Evolutionary conservation across 2,329 filamentous ascomycete genomes (phyloP), one percentile per base, ranked within the genome.

Genomic region (Aspergillus proliferans): DNA sequence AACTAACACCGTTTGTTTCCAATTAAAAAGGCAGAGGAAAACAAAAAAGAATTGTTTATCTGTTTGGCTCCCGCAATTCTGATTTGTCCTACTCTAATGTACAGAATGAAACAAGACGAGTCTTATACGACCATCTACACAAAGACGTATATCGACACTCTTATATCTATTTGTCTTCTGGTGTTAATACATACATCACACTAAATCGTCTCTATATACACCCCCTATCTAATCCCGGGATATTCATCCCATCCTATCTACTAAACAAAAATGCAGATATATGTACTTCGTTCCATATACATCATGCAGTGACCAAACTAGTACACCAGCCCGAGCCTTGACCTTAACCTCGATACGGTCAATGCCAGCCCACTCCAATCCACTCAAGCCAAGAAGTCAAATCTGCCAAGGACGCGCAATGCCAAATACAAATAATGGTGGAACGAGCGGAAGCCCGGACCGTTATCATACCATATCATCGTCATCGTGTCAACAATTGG

Each of bases 381-480:
- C 33, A 36, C 24, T 8, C 6, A n/a, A 36, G 33, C 33, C 33
- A 36, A 6, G 33, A 40, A 21, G 22, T 22, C 22, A 22, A 22
- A 22, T 22, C 22, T 15, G n/a, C 34, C 7, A 40, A 40, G 38
- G 38, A 40, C 38, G 38, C 38, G 38, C 38, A 40, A 19, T 19
- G 18, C 19, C 18, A 12, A 40, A 19, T 21, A 9, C 38, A 40
- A 40, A 40, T 15, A 19, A 12, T 10, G 38, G 18, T 22, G 24
- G 24, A 26, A 40, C 18, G 10, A 12, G 38, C 38, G 7, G 19
- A 18, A 15, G 49, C 38, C 49, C 28, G 48, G 46, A 40, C 43
- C 49, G 14, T 38, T 48, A 40, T 22, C 8, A 19, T n/a, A 15
- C 12, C 14, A 15, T 28, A 40, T 51, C 49, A 40, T 40, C n/a